Conservation (phyloP, 2,329 filamentous ascomycete species). For the Colletotrichum sublineola region DNA sequence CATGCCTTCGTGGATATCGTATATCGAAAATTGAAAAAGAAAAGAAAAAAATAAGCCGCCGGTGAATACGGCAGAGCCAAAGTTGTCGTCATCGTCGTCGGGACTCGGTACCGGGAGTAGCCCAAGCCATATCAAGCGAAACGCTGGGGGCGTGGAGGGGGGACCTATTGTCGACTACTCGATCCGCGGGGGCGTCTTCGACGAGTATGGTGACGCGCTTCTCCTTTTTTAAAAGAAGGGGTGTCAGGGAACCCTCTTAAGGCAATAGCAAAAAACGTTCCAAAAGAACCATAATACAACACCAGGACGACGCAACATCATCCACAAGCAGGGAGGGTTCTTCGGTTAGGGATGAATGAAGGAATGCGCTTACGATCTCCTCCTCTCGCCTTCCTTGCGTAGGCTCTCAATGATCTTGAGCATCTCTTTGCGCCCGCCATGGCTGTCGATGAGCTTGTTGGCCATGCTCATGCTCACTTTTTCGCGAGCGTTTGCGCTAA, state of each 20-base stretch:
- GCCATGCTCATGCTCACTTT: conserved; percentile 96
- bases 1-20: conserved; percentile 37
- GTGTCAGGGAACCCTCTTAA: conserved; percentile 32
- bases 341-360: neutral
- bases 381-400: conserved; percentile 87
- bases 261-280: neutral
- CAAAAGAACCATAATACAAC: neutral
- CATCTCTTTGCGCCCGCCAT: conserved; percentile 89
- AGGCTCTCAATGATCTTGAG: conserved; percentile 87
- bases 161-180: conserved; percentile 50
- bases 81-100: neutral
- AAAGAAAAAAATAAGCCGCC: conserved; percentile 1
- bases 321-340: neutral
- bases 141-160: neutral
- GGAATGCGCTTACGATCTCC: conserved; percentile 76
- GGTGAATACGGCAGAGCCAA: neutral
- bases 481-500: conserved; percentile 82
- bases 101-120: neutral
- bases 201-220: conserved; percentile 53
- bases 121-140: neutral
- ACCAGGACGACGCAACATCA: conserved; percentile 3
- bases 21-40: conserved; percentile 15
- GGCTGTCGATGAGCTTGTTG: conserved; percentile 85
- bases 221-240: conserved; percentile 45
- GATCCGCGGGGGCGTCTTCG: conserved; percentile 58